Evolutionary conservation across 768 basidiomycete genomes (phyloP).

Genomic region (Tylopilus sp.): DNA sequence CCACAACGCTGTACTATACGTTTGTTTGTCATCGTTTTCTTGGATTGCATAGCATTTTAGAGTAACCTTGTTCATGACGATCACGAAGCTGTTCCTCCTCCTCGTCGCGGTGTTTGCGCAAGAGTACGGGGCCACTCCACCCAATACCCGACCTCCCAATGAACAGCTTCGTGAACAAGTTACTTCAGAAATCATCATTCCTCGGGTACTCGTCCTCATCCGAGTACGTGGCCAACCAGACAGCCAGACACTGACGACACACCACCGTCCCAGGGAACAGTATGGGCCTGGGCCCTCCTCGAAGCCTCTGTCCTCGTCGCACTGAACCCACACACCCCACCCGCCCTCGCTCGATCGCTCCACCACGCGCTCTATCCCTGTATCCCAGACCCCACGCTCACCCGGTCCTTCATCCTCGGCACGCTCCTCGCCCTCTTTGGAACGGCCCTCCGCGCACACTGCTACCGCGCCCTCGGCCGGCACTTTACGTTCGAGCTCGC

Average conservation of each 20-base stretch:
- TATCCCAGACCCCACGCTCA: background rate
- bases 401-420: slow-evolving; percentile 9
- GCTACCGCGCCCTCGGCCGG: slow-evolving; percentile 20
- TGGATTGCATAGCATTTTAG: too few relatives aligned
- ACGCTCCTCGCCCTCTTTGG: slow-evolving; percentile 4
- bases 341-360: background rate
- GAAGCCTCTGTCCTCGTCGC: slow-evolving; percentile 1
- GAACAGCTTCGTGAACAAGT: background rate
- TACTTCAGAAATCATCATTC: background rate
- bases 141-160: slow-evolving; percentile 8
- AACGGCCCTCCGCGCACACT: slow-evolving; percentile 12
- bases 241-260: background rate
- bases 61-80: too few relatives aligned
- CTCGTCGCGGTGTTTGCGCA: background rate
- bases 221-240: background rate
- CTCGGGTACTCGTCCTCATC: background rate
- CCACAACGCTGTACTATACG: too few relatives aligned
- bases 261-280: background rate
- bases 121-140: slow-evolving; percentile 6
- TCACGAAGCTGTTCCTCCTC: slow-evolving; percentile 8
- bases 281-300: slow-evolving; percentile 6
- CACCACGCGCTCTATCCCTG: background rate
- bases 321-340: background rate
- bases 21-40: too few relatives aligned
- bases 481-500: slow-evolving; percentile 29